Evolutionary conservation across 2,329 filamentous ascomycete species (phyloP), one percentile per base, ranked within the genome.

Genomic region (Monilinia fructicola): DNA sequence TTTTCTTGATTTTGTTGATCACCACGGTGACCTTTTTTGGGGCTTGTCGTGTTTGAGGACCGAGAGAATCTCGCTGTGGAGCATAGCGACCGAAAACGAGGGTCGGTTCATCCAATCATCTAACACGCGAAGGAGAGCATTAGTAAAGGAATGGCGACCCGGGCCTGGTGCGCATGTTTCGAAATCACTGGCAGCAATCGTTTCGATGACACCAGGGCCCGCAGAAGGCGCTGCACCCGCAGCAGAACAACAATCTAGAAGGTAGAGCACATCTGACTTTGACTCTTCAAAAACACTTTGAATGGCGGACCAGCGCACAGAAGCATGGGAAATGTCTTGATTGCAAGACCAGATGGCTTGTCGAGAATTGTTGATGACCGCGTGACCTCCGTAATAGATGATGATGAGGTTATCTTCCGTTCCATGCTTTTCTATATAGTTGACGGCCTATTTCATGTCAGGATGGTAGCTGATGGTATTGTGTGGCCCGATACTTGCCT

Each of bases 301-400:
- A 21, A 70, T 70, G 18, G 70, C 70, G 54, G 70, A 70, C 70
- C 70, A 71, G 31, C 69, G 66, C 18, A 71, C 64, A 18, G 67
- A 68, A 12, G 69, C 67, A 50, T 69, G 67, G 16, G 59, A 61
- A 40, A 65, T 48, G 18, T 65, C 63, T 35, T 59, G 44, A 31
- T 50, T 60, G n/a, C 54, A 26, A 65, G 69, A 67, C 71, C 71
- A 73, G 3, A 65, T 72, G 14, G 70, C 64, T 23, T 70, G 68
- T 50, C 71, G 65, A 54, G 67, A 59, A 52, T 50, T 64, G 31
- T 71, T 70, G 35, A 73, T 72, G 5, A 65, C 65, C 12, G 69
- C 71, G 67, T 72, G 72, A 28, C 72, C 70, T 16, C 65, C 70
- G 65, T 73, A 73, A 50, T 72, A 73, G 7, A 73, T 68, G 23